phyloP scores from a whole-genome alignment of 2,329 filamentous ascomycete species.

The Bipolaris zeicola region DNA sequence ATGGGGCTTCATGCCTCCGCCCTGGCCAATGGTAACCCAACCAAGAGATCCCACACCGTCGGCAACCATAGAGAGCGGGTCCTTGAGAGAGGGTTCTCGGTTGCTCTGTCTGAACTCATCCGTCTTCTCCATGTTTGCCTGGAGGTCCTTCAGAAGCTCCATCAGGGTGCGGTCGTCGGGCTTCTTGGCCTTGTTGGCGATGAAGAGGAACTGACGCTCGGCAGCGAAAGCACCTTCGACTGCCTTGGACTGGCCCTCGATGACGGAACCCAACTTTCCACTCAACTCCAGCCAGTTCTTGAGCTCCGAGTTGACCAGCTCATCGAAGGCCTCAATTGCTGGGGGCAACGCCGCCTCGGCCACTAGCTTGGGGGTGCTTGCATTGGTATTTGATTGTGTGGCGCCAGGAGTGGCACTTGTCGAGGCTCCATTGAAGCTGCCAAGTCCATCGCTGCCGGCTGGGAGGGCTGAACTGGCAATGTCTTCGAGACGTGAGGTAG shows the following conservation, averaged over 20 bases:
- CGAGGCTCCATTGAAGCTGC: slow-evolving; percentile 36
- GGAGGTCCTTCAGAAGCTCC: slow-evolving; percentile 84
- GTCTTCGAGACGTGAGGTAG: slow-evolving; percentile 93
- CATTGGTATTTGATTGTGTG: slow-evolving; percentile 41
- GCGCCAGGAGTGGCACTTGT: slow-evolving; percentile 38
- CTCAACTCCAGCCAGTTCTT: slow-evolving; percentile 79
- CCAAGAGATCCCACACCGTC: slow-evolving; percentile 89
- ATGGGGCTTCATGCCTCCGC: slow-evolving; percentile 67
- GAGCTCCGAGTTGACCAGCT: slow-evolving; percentile 74
- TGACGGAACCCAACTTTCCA: slow-evolving; percentile 74
- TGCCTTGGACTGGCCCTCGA: slow-evolving; percentile 74
- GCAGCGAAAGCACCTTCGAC: slow-evolving; percentile 74
- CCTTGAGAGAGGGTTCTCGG: slow-evolving; percentile 73
- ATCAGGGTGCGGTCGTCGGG: slow-evolving; percentile 75
- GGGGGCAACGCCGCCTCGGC: slow-evolving; percentile 55
- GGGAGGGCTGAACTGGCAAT: slow-evolving; percentile 77
- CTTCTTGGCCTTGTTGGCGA: slow-evolving; percentile 90
- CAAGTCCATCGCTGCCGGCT: slow-evolving; percentile 15
- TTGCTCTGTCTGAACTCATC: slow-evolving; percentile 82
- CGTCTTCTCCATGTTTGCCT: slow-evolving; percentile 78
- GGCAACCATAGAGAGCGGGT: slow-evolving; percentile 83
- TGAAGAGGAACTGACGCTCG: slow-evolving; percentile 84
- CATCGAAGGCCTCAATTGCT: slow-evolving; percentile 89
- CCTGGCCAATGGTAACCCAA: slow-evolving; percentile 80
- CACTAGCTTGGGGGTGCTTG: slow-evolving; percentile 42